These are phyloP conservation scores for Lunularia cruciata DNA, from an alignment of 225 moss, liverwort and hornwort species.

Conservation along the genomic window DNA sequence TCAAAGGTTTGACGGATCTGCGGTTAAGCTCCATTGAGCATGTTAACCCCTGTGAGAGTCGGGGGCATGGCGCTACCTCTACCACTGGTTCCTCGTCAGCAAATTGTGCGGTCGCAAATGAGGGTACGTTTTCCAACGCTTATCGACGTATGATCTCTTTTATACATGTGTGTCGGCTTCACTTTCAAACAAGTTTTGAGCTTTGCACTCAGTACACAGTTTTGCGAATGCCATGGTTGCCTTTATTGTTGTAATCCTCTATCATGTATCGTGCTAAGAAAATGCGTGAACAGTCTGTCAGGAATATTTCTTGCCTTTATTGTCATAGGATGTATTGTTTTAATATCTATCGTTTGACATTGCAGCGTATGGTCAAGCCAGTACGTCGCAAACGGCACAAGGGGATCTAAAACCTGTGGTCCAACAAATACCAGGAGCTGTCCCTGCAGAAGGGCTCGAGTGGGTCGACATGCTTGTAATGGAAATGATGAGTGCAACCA, in stretches of 20 bases:
- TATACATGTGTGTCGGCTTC: too few relatives aligned
- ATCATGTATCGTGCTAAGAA: too few relatives aligned
- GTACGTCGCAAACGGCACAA: constrained; percentile 16
- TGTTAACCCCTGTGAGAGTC: constrained; percentile 31
- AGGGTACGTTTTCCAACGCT: constrained; percentile 29
- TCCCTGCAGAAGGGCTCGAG: constrained; percentile 57
- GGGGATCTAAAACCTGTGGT: constrained; percentile 29
- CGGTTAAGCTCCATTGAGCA: constrained; percentile 54
- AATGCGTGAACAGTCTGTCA: too few relatives aligned
- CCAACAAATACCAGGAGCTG: constrained; percentile 36
- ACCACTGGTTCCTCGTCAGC: constrained; percentile 31
- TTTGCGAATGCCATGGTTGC: too few relatives aligned
- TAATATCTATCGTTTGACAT: constrained; percentile 1
- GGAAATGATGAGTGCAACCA: constrained; percentile 70
- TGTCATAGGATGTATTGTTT: too few relatives aligned
- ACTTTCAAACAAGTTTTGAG: too few relatives aligned
- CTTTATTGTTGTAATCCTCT: too few relatives aligned
- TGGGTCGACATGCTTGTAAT: constrained; percentile 80
- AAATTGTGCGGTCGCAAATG: constrained; percentile 20
- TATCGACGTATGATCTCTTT: too few relatives aligned
- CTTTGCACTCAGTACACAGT: too few relatives aligned
- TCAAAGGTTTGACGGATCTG: constrained; percentile 70
- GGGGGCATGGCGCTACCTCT: constrained; percentile 30
- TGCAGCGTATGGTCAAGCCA: constrained; percentile 34
- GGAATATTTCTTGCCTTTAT: too few relatives aligned